Evolutionary conservation across 1,139 yeast genomes (phyloP).

Genomic region (Protomyces pachydermus): DNA sequence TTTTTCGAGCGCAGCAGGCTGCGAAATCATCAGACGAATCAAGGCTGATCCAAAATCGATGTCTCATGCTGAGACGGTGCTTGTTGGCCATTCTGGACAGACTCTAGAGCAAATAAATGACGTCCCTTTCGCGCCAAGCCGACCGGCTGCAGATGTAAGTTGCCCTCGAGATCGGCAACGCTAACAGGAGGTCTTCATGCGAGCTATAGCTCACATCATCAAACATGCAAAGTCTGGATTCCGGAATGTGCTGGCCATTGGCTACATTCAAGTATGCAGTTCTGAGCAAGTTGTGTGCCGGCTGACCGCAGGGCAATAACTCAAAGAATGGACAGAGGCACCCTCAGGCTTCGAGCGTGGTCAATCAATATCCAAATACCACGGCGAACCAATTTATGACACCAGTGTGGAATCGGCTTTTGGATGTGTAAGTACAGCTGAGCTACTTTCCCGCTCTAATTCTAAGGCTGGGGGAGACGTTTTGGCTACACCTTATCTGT

Average conservation of each 20-base stretch:
- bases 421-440: background rate
- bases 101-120: too few species aligned
- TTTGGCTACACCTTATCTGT: conserved; percentile 18
- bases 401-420: background rate
- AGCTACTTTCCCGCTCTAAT: background rate
- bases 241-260: conserved; percentile 21
- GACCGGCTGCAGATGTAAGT: background rate
- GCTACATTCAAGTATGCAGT: conserved; percentile 18
- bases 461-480: conserved; percentile 20
- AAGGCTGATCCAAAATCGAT: too few species aligned
- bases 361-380: background rate
- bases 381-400: background rate
- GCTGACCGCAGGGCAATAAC: too few species aligned
- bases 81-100: too few species aligned
- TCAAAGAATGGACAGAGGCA: too few species aligned
- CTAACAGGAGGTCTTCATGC: too few species aligned
- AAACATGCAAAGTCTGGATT: background rate
- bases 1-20: too few species aligned
- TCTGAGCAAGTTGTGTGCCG: too few species aligned
- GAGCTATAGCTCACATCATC: background rate
- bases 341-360: background rate
- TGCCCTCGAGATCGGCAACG: background rate
- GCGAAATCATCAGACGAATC: too few species aligned
- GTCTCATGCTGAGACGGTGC: too few species aligned
- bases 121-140: background rate